A percentile compares a stretch with the other conserved stretches of the same genome.
Conservation (phyloP, 2,329 filamentous ascomycete species). For the Pezicula neosporulosa region DNA sequence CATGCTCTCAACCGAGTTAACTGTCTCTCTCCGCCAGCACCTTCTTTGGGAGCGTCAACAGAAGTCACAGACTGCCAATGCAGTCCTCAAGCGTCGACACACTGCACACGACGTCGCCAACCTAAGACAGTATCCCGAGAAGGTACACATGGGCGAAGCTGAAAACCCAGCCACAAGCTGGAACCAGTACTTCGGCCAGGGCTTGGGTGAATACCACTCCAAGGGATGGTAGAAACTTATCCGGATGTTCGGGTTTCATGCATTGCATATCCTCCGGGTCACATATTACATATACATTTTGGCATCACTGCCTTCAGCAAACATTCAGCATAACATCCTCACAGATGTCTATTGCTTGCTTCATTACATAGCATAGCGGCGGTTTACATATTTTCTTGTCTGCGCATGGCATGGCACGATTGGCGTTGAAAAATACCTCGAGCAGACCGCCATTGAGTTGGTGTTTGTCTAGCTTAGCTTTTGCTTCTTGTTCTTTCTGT, state of each 20-base stretch:
- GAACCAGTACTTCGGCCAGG: slow-evolving; percentile 84
- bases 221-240: slow-evolving; percentile 68
- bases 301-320: slow-evolving; percentile 15
- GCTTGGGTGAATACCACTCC: slow-evolving; percentile 76
- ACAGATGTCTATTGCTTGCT: not conserved
- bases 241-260: not conserved
- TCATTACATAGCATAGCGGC: slow-evolving; percentile 1
- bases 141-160: slow-evolving; percentile 55
- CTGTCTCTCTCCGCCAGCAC: slow-evolving; percentile 86
- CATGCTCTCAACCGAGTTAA: slow-evolving; percentile 93
- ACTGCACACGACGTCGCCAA: slow-evolving; percentile 90
- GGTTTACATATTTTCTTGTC: not conserved
- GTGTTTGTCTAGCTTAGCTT: too few species aligned
- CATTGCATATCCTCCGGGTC: slow-evolving; percentile 5
- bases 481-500: too few species aligned
- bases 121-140: slow-evolving; percentile 76
- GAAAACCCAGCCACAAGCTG: slow-evolving; percentile 66
- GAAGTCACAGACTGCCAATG: slow-evolving; percentile 84
- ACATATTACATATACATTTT: slow-evolving; percentile 21
- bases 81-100: slow-evolving; percentile 84
- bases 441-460: not conserved
- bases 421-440: slow-evolving; percentile 2
- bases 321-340: slow-evolving; percentile 1
- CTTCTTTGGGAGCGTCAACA: slow-evolving; percentile 95
- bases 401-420: not conserved